A percentile compares a stretch with the other conserved stretches of the same genome.
Conservation (phyloP, 306 rosid species). For the Dryas octopetala region DNA sequence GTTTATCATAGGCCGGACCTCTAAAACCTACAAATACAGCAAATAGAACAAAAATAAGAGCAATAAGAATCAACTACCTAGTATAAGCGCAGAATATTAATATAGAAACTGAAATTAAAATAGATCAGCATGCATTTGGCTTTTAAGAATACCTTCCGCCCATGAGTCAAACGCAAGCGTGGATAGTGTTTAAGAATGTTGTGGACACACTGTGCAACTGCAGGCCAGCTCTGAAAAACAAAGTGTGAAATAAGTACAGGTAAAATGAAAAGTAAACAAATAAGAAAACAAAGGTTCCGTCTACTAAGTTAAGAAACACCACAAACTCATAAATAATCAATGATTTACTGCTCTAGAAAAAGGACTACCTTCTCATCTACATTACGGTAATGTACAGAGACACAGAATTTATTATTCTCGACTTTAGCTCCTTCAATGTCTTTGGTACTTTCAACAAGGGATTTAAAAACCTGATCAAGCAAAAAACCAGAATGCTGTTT, state of each 20-base stretch:
- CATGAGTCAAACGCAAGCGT: conserved; percentile 69
- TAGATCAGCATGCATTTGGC: conserved; percentile 13
- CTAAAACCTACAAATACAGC: conserved; percentile 67
- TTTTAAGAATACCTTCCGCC: conserved; percentile 70
- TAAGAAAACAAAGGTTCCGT: background rate
- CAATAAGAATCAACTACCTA: too few species aligned
- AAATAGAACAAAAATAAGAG: background rate
- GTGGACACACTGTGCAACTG: conserved; percentile 61
- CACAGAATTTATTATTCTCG: conserved; percentile 86
- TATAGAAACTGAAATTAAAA: conserved; percentile 1
- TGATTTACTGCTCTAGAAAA: background rate
- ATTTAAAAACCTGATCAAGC: conserved; percentile 56
- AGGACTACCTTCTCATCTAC: conserved; percentile 75
- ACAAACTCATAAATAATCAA: background rate
- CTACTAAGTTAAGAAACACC: background rate
- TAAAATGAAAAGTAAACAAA: background rate
- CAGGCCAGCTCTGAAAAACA: conserved; percentile 58
- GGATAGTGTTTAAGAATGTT: conserved; percentile 70
- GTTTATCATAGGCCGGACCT: conserved; percentile 83
- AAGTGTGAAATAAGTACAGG: conserved; percentile 2
- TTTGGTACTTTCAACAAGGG: conserved; percentile 60
- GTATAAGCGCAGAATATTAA: background rate
- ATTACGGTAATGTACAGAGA: conserved; percentile 93
- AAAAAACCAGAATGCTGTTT: conserved; percentile 22
- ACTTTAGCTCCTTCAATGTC: conserved; percentile 76